Percentiles rank a stretch among this genome's conserved stretches.
These are phyloP conservation scores for Waltergamsia citrina DNA, from an alignment of 2,329 filamentous ascomycete genomes.

Conservation along the genomic window DNA sequence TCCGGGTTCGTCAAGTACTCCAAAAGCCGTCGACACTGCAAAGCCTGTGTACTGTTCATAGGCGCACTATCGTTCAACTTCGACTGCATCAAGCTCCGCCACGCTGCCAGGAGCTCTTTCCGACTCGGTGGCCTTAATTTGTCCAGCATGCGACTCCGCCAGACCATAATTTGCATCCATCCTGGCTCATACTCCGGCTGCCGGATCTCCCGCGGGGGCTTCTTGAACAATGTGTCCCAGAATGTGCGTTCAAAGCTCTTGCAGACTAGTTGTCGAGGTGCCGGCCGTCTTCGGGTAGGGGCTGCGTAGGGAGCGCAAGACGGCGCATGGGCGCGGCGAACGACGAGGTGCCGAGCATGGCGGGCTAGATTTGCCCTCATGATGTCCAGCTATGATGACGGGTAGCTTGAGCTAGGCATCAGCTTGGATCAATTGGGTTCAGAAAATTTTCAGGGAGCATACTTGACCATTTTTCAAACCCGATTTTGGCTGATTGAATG, in stretches of 20 bases:
- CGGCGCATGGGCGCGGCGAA: constrained; percentile 21
- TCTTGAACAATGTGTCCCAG: constrained; percentile 49
- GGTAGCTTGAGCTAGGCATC: not conserved
- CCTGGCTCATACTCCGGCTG: constrained; percentile 59
- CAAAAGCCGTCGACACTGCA: constrained; percentile 45
- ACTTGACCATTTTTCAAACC: not conserved
- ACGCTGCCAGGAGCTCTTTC: constrained; percentile 55
- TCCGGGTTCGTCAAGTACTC: constrained; percentile 42
- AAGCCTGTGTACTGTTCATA: constrained; percentile 58
- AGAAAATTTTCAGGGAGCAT: not conserved
- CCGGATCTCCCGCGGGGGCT: constrained; percentile 49
- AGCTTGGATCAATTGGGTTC: not conserved
- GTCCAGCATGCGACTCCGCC: constrained; percentile 53
- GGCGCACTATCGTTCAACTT: constrained; percentile 36
- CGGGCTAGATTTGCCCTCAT: constrained; percentile 36
- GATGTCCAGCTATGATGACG: constrained; percentile 10
- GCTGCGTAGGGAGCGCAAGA: constrained; percentile 21
- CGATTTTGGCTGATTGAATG: not conserved
- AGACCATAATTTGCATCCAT: constrained; percentile 60
- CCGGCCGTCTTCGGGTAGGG: constrained; percentile 15
- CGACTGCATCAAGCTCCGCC: constrained; percentile 52
- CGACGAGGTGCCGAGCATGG: constrained; percentile 30
- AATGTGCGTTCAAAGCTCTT: constrained; percentile 33
- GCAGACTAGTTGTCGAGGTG: constrained; percentile 11
- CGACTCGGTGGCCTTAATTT: constrained; percentile 54